phyloP scores from a whole-genome alignment of 1,139 yeast genomes.

The Blastobotrys serpentis region DNA sequence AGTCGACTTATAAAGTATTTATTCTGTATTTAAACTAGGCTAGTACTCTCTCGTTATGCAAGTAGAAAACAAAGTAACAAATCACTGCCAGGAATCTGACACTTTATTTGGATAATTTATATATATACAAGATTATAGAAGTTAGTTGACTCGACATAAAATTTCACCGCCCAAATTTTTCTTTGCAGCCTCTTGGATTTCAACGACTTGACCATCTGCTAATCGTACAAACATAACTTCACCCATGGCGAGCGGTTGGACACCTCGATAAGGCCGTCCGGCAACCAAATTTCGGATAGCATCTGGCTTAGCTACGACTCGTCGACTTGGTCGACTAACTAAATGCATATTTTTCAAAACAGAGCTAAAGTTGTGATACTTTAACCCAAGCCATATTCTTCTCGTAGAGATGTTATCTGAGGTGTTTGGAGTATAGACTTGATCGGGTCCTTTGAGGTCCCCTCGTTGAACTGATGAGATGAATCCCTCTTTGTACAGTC shows the following conservation, averaged over 20 bases:
- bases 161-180: slow-evolving; percentile 73
- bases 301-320: slow-evolving; percentile 58
- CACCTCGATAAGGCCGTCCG: slow-evolving; percentile 71
- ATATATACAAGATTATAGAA: slow-evolving; percentile 9
- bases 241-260: slow-evolving; percentile 84
- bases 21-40: neutral
- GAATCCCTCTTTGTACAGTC: slow-evolving; percentile 88
- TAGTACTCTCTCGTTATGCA: no score
- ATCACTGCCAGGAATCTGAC: no score
- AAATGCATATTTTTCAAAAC: slow-evolving; percentile 71
- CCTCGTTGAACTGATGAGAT: slow-evolving; percentile 83
- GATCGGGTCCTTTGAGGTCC: slow-evolving; percentile 86
- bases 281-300: slow-evolving; percentile 74
- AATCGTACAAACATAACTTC: slow-evolving; percentile 72
- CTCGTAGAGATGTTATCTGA: slow-evolving; percentile 85
- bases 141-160: slow-evolving; percentile 69
- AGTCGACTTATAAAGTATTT: slow-evolving; percentile 44
- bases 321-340: slow-evolving; percentile 82
- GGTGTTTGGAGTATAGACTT: slow-evolving; percentile 70
- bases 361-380: slow-evolving; percentile 77
- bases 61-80: no score
- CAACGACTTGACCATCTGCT: slow-evolving; percentile 52
- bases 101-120: slow-evolving; percentile 7
- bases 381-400: slow-evolving; percentile 87
- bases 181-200: slow-evolving; percentile 84